Evolutionary conservation across 805 yeast species (phyloP).

Genomic region (Blastobotrys mokoenaii): DNA sequence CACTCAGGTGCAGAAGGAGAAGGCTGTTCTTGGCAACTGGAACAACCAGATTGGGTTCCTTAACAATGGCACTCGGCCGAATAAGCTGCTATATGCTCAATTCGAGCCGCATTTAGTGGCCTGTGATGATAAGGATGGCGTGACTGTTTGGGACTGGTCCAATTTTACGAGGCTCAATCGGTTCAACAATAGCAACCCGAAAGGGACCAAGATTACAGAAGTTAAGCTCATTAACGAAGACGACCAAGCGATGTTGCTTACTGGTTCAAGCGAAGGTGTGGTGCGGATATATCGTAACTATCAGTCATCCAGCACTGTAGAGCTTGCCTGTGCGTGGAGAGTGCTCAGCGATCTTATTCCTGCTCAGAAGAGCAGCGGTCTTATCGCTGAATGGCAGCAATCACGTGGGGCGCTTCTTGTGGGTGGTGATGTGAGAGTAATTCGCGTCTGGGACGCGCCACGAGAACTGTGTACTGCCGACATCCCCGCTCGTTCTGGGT

Average conservation of each 20-base stretch:
- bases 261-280: constrained; percentile 94
- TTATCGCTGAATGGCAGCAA: constrained; percentile 94
- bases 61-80: constrained; percentile 74
- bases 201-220: constrained; percentile 84
- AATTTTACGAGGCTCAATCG: constrained; percentile 46
- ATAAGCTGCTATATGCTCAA: constrained; percentile 71
- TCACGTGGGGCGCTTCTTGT: constrained; percentile 83
- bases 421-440: constrained; percentile 90
- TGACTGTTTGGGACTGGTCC: constrained; percentile 87
- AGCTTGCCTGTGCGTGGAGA: constrained; percentile 82
- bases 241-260: constrained; percentile 71
- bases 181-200: constrained; percentile 78
- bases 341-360: constrained; percentile 79
- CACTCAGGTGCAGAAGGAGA: constrained; percentile 82
- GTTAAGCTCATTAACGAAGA: constrained; percentile 84
- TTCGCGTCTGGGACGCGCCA: constrained; percentile 95
- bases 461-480: constrained; percentile 79
- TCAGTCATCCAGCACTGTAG: constrained; percentile 45
- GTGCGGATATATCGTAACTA: constrained; percentile 77
- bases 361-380: constrained; percentile 60
- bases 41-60: constrained; percentile 48
- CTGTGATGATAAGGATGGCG: constrained; percentile 74
- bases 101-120: constrained; percentile 78
- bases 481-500: constrained; percentile 84
- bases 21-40: constrained; percentile 85